phyloP scores from a whole-genome alignment of 78 protist species.

The Polysphondylium violaceum region DNA sequence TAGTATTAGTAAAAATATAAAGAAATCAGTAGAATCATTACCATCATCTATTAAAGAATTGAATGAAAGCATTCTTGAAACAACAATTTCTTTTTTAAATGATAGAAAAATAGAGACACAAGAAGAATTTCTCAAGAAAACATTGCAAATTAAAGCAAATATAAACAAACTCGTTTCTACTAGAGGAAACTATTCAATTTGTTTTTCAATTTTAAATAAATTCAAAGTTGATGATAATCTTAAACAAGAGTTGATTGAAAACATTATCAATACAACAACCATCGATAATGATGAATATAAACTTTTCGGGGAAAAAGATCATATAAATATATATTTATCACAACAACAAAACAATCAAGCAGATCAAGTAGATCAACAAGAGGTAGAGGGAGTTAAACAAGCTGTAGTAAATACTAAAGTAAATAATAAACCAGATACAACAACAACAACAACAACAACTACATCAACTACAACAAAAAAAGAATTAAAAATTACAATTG shows the following conservation, averaged over 20 bases:
- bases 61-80: neutral
- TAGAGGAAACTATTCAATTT: slow-evolving; percentile 11
- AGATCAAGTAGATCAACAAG: neutral
- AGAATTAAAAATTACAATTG: slow-evolving; percentile 28
- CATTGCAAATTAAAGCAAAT: slow-evolving; percentile 5
- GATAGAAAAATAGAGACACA: no score
- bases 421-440: neutral
- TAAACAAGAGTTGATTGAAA: slow-evolving; percentile 10
- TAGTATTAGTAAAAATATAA: neutral
- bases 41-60: neutral
- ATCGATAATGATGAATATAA: neutral
- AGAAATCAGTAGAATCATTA: neutral
- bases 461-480: neutral
- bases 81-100: neutral
- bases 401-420: neutral
- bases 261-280: neutral
- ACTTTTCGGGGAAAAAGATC: neutral
- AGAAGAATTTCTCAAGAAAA: neutral
- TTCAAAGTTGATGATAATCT: neutral
- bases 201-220: neutral
- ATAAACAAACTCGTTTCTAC: neutral
- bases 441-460: neutral
- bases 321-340: neutral
- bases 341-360: slow-evolving; percentile 25
- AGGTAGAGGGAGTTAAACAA: neutral